Percentiles rank a stretch among this genome's conserved stretches.
Evolutionary conservation across 2,329 filamentous ascomycete genomes (phyloP).

Genomic region (Shiraia sp.): DNA sequence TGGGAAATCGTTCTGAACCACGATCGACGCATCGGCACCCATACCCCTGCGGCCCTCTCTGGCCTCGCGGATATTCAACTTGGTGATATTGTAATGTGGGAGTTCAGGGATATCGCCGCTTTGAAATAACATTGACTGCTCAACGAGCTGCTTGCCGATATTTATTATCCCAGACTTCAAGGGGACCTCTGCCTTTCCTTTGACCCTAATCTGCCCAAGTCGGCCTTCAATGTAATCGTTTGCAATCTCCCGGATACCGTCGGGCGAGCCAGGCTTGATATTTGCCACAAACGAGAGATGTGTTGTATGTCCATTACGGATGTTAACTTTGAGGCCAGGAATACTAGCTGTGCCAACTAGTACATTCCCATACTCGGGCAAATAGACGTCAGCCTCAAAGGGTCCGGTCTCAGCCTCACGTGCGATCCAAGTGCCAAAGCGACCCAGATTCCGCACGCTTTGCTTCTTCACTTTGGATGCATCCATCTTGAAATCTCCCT

Average conservation of each 20-base stretch:
- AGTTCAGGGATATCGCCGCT: constrained; percentile 72
- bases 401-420: constrained; percentile 73
- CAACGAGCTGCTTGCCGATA: constrained; percentile 75
- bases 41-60: constrained; percentile 64
- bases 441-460: constrained; percentile 74
- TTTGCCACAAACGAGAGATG: constrained; percentile 78
- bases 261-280: constrained; percentile 73
- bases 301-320: constrained; percentile 78
- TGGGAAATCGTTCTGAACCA: constrained; percentile 76
- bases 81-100: constrained; percentile 80
- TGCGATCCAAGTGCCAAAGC: constrained; percentile 78
- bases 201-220: constrained; percentile 70
- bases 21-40: constrained; percentile 76
- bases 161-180: constrained; percentile 79
- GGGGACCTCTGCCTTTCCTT: constrained; percentile 72
- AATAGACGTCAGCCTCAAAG: constrained; percentile 73
- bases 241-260: constrained; percentile 76
- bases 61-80: constrained; percentile 77
- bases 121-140: constrained; percentile 77
- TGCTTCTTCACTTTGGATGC: constrained; percentile 72
- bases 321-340: constrained; percentile 74
- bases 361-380: constrained; percentile 80
- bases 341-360: constrained; percentile 77
- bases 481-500: constrained; percentile 82
- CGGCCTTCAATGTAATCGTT: constrained; percentile 87